Conservation (phyloP, 2,329 filamentous ascomycete species). For the Aspergillus piperis region DNA sequence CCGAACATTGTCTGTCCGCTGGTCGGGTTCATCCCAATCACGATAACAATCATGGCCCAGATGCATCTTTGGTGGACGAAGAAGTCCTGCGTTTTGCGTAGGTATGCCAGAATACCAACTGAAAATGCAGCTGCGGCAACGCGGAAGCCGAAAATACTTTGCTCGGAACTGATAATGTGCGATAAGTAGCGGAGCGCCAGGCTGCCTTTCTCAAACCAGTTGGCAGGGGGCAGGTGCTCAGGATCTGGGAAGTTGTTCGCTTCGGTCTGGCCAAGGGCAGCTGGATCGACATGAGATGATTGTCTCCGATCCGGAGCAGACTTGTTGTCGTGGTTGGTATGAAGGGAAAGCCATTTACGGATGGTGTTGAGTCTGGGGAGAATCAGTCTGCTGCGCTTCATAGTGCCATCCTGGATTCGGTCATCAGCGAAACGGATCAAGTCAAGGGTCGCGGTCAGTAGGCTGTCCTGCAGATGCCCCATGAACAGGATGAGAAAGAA, state of each 20-base stretch:
- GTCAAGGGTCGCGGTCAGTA: conserved; percentile 60
- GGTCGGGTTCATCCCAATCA: conserved; percentile 67
- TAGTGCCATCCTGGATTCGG: conserved; percentile 63
- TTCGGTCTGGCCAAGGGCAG: conserved; percentile 57
- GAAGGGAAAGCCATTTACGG: conserved; percentile 57
- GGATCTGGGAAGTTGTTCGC: conserved; percentile 55
- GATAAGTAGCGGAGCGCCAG: conserved; percentile 59
- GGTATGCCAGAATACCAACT: conserved; percentile 66
- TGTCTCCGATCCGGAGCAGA: conserved; percentile 12
- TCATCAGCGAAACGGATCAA: conserved; percentile 67
- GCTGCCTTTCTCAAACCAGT: conserved; percentile 62
- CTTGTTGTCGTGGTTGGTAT: conserved; percentile 12
- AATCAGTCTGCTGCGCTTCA: conserved; percentile 62
- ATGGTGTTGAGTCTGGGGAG: conserved; percentile 62
- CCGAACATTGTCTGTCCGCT: conserved; percentile 70
- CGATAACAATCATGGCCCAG: conserved; percentile 75
- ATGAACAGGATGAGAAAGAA: conserved; percentile 65
- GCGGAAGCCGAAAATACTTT: conserved; percentile 70
- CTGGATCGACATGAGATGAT: conserved; percentile 20
- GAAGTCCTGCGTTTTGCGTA: conserved; percentile 64
- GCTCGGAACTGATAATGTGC: conserved; percentile 61
- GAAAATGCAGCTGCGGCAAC: conserved; percentile 71
- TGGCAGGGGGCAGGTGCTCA: conserved; percentile 68
- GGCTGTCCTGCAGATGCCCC: conserved; percentile 63
- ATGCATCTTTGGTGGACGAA: conserved; percentile 69